These are phyloP conservation scores for Cryptococcus sp. DNA, from an alignment of 1,284 basidiomycete genomes.

Conservation along the genomic window DNA sequence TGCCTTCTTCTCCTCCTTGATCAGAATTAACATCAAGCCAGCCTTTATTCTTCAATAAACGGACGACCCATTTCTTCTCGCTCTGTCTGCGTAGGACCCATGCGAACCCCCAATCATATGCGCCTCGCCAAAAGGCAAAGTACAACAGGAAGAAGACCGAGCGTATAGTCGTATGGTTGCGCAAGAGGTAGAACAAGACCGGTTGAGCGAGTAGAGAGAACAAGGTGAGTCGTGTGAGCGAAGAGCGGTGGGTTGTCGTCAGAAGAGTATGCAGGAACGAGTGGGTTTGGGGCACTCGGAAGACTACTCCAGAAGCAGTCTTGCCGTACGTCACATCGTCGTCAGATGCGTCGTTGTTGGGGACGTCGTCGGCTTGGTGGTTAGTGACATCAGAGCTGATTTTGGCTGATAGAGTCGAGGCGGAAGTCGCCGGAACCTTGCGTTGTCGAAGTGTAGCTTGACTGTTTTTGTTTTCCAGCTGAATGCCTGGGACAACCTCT, in stretches of 20 bases:
- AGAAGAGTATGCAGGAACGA: conserved; percentile 90
- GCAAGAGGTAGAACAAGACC: conserved; percentile 69
- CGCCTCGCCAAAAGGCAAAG: conserved; percentile 89
- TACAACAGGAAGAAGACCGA: conserved; percentile 51
- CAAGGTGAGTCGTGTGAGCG: conserved; percentile 85
- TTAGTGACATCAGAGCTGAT: not conserved
- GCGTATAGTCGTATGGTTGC: conserved; percentile 57
- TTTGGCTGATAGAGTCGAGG: not conserved
- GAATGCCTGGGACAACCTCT: not conserved
- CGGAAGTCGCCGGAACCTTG: conserved; percentile 13
- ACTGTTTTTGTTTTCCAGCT: not conserved
- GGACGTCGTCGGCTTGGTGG: not conserved
- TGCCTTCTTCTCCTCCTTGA: conserved; percentile 59
- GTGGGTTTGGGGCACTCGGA: conserved; percentile 91
- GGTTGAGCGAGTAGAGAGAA: conserved; percentile 76
- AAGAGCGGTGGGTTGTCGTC: conserved; percentile 85
- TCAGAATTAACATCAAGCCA: conserved; percentile 72
- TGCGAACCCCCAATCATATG: conserved; percentile 91
- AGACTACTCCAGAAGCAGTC: conserved; percentile 81
- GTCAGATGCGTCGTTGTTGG: conserved; percentile 10
- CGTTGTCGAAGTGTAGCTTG: conserved; percentile 20
- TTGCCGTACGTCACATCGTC: conserved; percentile 79
- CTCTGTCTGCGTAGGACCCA: conserved; percentile 93
- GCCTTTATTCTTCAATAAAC: conserved; percentile 71
- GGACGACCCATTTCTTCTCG: conserved; percentile 89